phyloP scores from a whole-genome alignment of 257 asterid genomes.

The Prunella vulgaris region DNA sequence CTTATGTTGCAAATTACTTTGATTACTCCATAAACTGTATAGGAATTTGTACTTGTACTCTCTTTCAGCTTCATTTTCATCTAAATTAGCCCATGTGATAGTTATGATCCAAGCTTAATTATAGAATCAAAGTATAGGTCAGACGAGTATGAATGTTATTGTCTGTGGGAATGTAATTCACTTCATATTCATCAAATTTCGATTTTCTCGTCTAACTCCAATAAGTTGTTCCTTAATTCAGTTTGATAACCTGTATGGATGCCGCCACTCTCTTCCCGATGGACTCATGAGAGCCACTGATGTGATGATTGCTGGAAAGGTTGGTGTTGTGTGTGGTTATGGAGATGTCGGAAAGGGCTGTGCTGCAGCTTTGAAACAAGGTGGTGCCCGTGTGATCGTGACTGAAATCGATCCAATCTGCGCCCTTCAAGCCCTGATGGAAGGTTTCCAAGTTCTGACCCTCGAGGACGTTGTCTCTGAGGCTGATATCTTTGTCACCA shows the following conservation, averaged over 20 bases:
- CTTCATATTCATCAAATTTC: not conserved
- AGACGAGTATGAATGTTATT: not conserved
- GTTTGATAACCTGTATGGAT: conserved; percentile 33
- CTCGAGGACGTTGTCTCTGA: conserved; percentile 18
- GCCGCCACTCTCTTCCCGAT: conserved; percentile 34
- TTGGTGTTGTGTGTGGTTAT: conserved; percentile 28
- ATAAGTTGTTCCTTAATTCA: not conserved
- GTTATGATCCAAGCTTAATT: not conserved
- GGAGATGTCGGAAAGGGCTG: conserved; percentile 36
- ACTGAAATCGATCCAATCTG: conserved; percentile 33
- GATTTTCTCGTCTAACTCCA: not conserved
- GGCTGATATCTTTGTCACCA: conserved; percentile 32
- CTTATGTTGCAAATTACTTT: not conserved
- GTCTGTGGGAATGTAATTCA: not conserved
- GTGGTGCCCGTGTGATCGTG: conserved; percentile 30
- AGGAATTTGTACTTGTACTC: not conserved
- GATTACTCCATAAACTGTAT: not conserved
- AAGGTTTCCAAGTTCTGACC: conserved; percentile 29
- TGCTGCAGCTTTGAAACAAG: conserved; percentile 26
- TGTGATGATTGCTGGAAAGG: conserved; percentile 35
- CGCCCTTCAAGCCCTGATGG: conserved; percentile 34
- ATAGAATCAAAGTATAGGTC: not conserved
- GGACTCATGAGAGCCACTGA: conserved; percentile 35
- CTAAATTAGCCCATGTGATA: not conserved
- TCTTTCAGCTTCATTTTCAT: not conserved